phyloP scores from a whole-genome alignment of 2,329 filamentous ascomycete genomes.

The Myotisia sp. region DNA sequence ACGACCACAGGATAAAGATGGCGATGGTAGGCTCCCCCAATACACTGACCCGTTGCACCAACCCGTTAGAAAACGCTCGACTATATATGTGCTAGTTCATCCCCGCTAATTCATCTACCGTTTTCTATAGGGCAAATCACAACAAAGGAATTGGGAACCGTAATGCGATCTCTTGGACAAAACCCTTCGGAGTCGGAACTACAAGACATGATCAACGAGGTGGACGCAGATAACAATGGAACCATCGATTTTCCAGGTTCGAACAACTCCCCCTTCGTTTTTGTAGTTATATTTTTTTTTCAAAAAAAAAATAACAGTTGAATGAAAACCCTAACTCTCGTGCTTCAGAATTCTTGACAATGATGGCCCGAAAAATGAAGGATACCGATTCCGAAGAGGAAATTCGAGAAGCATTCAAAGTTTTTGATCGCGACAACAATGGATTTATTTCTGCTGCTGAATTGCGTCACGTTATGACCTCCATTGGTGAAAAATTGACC shows the following conservation, averaged over 20 bases:
- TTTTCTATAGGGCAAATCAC: constrained; percentile 64
- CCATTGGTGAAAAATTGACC: constrained; percentile 79
- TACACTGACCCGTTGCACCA: no score
- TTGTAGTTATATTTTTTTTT: no score
- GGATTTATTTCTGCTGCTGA: constrained; percentile 82
- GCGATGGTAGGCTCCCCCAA: constrained; percentile 62
- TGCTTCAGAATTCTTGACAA: constrained; percentile 66
- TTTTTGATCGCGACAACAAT: constrained; percentile 83
- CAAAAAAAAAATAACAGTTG: neutral
- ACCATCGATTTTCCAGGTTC: constrained; percentile 83
- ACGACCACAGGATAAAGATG: constrained; percentile 64
- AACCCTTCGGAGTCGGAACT: constrained; percentile 82
- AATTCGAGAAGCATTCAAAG: constrained; percentile 80
- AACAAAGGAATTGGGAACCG: constrained; percentile 77
- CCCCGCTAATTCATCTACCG: constrained; percentile 3
- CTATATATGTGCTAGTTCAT: neutral
- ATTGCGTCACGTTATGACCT: constrained; percentile 82
- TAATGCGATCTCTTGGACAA: constrained; percentile 81
- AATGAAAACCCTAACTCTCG: neutral
- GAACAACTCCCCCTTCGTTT: constrained; percentile 15
- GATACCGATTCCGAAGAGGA: constrained; percentile 85
- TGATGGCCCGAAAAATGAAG: constrained; percentile 94
- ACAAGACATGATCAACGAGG: constrained; percentile 90
- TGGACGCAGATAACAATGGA: constrained; percentile 83
- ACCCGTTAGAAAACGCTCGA: neutral